Base-by-base conservation (phyloP, 345 rosid species). In the Alliaria petiolata region DNA sequence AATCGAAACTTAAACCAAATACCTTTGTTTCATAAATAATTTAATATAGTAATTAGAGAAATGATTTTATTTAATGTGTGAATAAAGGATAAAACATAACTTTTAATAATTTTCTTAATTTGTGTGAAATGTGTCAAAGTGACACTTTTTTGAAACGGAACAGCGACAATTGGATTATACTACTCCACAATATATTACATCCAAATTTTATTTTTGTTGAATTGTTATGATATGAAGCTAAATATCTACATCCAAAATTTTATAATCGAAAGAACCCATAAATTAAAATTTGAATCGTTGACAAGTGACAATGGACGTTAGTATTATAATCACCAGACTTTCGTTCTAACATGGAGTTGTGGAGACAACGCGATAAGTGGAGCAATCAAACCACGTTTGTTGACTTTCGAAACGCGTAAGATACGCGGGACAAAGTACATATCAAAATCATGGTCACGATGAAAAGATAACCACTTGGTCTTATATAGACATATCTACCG, bases 351-450 rank as follows among this genome's bases (percentile, higher is more conserved):
- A 67, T 67, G 38, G 47, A 47, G 34, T 25, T 65, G 22, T 26
- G 38, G 56, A 39, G 42, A 60, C 60, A 38, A 39, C 51, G n/a
- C 53, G 52, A 71, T 31, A 30, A 62, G 46, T 43, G 76, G 55
- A 52, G 20, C 63, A 62, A 52, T 71, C 55, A 53, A 43, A 6
- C 63, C 69, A 71, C 69, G 69, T 71, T 53, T 3, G 30, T 10
- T 62, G 69, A 71, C 69, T 42, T 62, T 7, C 2, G 2, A 20
- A 62, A 71, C 76, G 62, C 76, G 62, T 71, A 62, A 62, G 46
- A 62, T 62, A 62, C 62, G 69, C 62, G 38, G 20, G 61, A 70
- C 57, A 46, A 44, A 44, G 65, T 26, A 38, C 67, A 39, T 70
- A 60, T 70, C 69, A 71, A 42, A 22, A 31, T 52, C 13, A 39